Conservation (phyloP, 2,329 filamentous ascomycete species). For the Fusarium xylarioides region DNA sequence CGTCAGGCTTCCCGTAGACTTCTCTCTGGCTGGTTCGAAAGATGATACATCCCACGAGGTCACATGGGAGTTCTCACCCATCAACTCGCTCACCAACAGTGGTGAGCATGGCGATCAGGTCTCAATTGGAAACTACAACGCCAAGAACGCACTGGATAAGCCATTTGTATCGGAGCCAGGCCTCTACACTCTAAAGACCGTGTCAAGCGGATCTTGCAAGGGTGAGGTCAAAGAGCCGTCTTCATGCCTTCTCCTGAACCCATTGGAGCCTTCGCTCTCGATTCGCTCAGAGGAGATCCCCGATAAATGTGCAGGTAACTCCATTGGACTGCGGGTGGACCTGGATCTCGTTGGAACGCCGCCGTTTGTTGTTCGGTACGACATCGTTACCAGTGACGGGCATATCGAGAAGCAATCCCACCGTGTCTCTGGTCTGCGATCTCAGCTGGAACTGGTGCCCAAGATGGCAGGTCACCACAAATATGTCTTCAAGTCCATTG, state of each 20-base stretch:
- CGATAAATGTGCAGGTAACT: slow-evolving; percentile 94
- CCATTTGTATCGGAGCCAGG: slow-evolving; percentile 80
- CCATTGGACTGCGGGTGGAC: slow-evolving; percentile 88
- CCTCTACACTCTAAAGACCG: slow-evolving; percentile 83
- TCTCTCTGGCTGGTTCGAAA: slow-evolving; percentile 67
- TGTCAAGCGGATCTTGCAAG: slow-evolving; percentile 82
- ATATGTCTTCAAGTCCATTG: slow-evolving; percentile 84
- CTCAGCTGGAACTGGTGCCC: slow-evolving; percentile 86
- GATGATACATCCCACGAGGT: slow-evolving; percentile 75
- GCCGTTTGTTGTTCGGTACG: slow-evolving; percentile 86
- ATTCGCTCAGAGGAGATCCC: slow-evolving; percentile 83
- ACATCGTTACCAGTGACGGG: slow-evolving; percentile 68
- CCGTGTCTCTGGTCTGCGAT: slow-evolving; percentile 74
- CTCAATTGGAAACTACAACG: slow-evolving; percentile 64
- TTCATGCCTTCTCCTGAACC: slow-evolving; percentile 92
- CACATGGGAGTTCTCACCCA: slow-evolving; percentile 83
- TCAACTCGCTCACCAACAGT: slow-evolving; percentile 72
- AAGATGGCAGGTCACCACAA: slow-evolving; percentile 83
- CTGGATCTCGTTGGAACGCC: slow-evolving; percentile 92
- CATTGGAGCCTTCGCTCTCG: slow-evolving; percentile 82
- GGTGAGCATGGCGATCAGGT: slow-evolving; percentile 74
- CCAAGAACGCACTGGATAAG: slow-evolving; percentile 69
- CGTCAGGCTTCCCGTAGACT: slow-evolving; percentile 75
- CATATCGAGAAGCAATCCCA: slow-evolving; percentile 64
- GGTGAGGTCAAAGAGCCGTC: slow-evolving; percentile 94